Base-by-base conservation (phyloP, 306 rosid species). In the Cucumis sativus region DNA sequence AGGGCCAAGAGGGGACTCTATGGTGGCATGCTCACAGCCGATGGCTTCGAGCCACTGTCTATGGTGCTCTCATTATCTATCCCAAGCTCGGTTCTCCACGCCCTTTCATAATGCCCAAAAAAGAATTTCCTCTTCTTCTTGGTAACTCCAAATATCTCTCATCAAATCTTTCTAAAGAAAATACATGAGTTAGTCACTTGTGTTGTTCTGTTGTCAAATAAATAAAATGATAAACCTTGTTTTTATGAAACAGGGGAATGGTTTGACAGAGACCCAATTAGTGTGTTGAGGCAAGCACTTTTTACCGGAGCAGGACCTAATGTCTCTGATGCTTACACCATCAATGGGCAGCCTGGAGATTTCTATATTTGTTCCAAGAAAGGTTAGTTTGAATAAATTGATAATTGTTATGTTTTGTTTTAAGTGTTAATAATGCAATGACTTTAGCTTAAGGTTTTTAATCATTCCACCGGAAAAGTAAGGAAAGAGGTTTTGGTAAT, bases 1-100 rank as follows among this genome's bases (percentile, higher is more conserved):
- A 75, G 79, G 82, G 89, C 74, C 98, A 90, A 65, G 96, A 92
- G 76, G 98, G 98, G 12, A 95, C 98, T 2, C 79, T 95, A 33
- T 95, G 97, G 97, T 95, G 98, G 98, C 98, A 95, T 82, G 98
- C 97, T 80, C 98, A 95, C 80, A 88, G 89, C 65, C 68, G 86
- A 59, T 95, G 92, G 87, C 87, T 95, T 30, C 85, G 97, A 88
- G 98, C 96, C 45, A 95, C 97, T 17, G 98, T 92, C 35, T 92
- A 95, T 82, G 97, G 98, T 78, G 89, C 93, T 75, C 84, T 95
- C 79, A 90, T 90, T 45, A 85, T 95, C 69, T 85, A 86, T 78
- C 98, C 98, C 7, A 89, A 6, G 82, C 47, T 87, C 86, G 91
- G 91, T 57, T 87, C 89, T 75, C 84, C 89, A 52, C 92, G 89